phyloP scores from a whole-genome alignment of 2,329 filamentous ascomycete genomes.

The Verticillium longisporum region DNA sequence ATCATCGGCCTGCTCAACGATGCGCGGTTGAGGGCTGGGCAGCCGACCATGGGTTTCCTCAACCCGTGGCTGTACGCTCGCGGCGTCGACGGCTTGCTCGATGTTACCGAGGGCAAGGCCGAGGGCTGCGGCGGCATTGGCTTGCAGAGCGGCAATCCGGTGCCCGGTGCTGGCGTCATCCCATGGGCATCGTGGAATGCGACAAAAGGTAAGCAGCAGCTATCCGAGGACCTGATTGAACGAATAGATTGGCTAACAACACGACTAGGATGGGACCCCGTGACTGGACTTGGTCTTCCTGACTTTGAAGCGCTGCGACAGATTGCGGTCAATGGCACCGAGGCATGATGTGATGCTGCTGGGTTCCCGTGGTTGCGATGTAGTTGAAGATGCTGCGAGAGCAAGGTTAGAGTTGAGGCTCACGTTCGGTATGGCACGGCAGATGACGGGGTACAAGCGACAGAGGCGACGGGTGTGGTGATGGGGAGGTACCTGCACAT shows the following conservation, averaged over 20 bases:
- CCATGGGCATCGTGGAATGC: slow-evolving; percentile 23
- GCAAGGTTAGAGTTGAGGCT: neutral
- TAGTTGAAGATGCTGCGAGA: neutral
- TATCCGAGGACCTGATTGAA: slow-evolving; percentile 7
- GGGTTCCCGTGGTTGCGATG: too few relatives aligned
- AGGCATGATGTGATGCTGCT: neutral
- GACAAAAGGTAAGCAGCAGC: slow-evolving; percentile 20
- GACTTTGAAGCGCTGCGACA: slow-evolving; percentile 24
- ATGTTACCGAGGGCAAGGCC: slow-evolving; percentile 21
- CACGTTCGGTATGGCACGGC: neutral
- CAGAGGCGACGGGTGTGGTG: neutral
- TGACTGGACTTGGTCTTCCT: slow-evolving; percentile 38
- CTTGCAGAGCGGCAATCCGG: slow-evolving; percentile 13
- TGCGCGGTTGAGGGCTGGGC: slow-evolving; percentile 47
- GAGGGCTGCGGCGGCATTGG: slow-evolving; percentile 16
- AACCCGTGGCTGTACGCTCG: slow-evolving; percentile 53
- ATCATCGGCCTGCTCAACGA: slow-evolving; percentile 61
- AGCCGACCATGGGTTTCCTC: slow-evolving; percentile 48
- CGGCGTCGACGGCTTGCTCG: slow-evolving; percentile 23
- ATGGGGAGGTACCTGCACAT: neutral
- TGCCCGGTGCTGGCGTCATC: slow-evolving; percentile 17
- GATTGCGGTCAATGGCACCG: slow-evolving; percentile 3
- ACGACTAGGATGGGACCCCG: slow-evolving; percentile 26
- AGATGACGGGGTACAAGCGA: neutral
- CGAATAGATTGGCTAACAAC: slow-evolving; percentile 12